Conservation (phyloP, 495 filamentous ascomycete species). For the Sporormia fimetaria region DNA sequence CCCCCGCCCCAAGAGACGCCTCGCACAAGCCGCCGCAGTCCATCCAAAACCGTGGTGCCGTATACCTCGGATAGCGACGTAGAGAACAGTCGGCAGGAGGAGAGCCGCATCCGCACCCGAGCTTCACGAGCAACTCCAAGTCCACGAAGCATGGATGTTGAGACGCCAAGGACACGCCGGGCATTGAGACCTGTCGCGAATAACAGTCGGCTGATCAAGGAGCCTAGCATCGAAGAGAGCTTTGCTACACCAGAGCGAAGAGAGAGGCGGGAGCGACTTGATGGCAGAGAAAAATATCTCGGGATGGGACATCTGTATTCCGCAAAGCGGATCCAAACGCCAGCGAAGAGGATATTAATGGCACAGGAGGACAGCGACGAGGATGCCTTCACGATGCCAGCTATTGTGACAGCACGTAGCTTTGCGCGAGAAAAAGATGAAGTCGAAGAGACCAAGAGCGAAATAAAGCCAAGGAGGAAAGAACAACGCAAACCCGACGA, state of each 20-base stretch:
- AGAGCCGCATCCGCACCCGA: conserved; percentile 1
- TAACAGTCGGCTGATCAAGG: conserved; percentile 14
- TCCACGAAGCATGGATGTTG: conserved; percentile 9
- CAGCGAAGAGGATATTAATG: background rate
- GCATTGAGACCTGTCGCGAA: conserved; percentile 14
- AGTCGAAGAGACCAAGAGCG: too few relatives aligned
- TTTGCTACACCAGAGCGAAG: conserved; percentile 9
- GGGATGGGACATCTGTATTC: conserved; percentile 8
- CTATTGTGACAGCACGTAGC: too few relatives aligned
- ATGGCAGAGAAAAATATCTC: background rate
- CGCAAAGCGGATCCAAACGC: conserved; percentile 3
- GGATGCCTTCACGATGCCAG: too few relatives aligned
- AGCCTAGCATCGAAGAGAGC: conserved; percentile 14
- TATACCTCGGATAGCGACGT: conserved; percentile 16
- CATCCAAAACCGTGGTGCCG: conserved; percentile 13
- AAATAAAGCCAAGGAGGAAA: too few relatives aligned
- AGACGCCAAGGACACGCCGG: conserved; percentile 12
- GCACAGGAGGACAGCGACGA: too few relatives aligned
- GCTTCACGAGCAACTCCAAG: conserved; percentile 7
- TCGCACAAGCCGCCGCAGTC: conserved; percentile 6
- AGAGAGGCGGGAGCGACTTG: conserved; percentile 4
- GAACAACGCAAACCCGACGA: too few relatives aligned
- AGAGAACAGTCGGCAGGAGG: too few relatives aligned
- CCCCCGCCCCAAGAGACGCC: too few relatives aligned
- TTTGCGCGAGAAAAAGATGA: too few relatives aligned